phyloP scores from a whole-genome alignment of 352 stramenopile genomes.

The Globisporangium nagaii region DNA sequence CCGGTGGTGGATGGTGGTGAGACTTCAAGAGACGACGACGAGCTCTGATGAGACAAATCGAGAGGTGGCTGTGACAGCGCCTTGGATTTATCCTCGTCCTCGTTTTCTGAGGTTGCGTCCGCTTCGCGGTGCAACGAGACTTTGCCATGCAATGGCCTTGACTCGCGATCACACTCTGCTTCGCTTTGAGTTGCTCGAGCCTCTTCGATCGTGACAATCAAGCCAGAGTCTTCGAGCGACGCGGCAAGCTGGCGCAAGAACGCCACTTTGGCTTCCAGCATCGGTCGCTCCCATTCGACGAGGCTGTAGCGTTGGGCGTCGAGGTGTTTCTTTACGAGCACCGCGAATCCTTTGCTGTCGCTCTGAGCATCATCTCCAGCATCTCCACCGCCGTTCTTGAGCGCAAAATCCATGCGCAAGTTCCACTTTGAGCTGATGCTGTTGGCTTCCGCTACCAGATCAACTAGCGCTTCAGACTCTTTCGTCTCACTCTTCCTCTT shows the following conservation, averaged over 20 bases:
- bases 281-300: slow-evolving; percentile 34
- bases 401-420: slow-evolving; percentile 39
- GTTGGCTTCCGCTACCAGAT: slow-evolving; percentile 53
- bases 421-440: slow-evolving; percentile 47
- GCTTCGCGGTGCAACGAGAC: slow-evolving; percentile 10
- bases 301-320: slow-evolving; percentile 32
- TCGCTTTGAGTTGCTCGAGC: not conserved
- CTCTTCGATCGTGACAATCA: not conserved
- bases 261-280: slow-evolving; percentile 38
- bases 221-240: slow-evolving; percentile 22
- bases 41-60: not conserved
- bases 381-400: slow-evolving; percentile 8
- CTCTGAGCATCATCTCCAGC: not conserved
- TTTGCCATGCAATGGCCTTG: slow-evolving; percentile 1
- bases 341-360: too few relatives aligned
- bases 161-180: not conserved
- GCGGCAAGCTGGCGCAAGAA: slow-evolving; percentile 40
- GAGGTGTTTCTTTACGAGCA: slow-evolving; percentile 50
- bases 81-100: not conserved
- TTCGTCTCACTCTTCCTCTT: not conserved
- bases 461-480: not conserved
- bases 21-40: slow-evolving; percentile 1
- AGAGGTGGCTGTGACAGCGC: not conserved
- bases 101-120: slow-evolving; percentile 10
- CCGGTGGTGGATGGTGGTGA: not conserved